Base-by-base conservation (phyloP, 2,329 filamentous ascomycete species). In the Blastomyces gilchristii region DNA sequence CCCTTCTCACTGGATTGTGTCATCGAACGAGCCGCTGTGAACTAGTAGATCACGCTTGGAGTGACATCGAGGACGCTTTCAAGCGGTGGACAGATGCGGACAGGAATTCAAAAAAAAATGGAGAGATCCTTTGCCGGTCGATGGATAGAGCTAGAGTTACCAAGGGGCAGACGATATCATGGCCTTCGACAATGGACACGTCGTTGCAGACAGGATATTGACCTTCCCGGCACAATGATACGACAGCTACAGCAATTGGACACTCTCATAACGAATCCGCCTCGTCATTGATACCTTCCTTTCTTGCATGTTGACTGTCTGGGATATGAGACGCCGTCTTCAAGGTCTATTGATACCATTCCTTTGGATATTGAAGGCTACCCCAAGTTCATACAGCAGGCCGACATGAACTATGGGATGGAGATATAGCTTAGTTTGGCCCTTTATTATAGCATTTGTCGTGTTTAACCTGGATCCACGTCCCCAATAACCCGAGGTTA, bases 1-100 rank as follows among this genome's bases (percentile, higher is more conserved):
- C 68, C 47, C 60, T 68, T 28, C 63, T 69, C 14, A 63, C 28
- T 14, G 58, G 61, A 34, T 58, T 63, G 1, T 47, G 61, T 28
- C 28, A 56, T 34, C 62, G 58, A 53, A 22, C n/a, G 8, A 56
- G 58, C 37, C 14, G 16, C 7, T 11, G 37, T 39, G 62, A 39
- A n/a, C 31, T 43, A n/a, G 57, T 25, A 1, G 41, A 60, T 28
- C 16, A 37, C 9, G 60, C 60, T 43, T 53, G 45, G 47, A 53
- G 43, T 5, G 37, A 45, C 22, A 49, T 34, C 28, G 18, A 50
- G 31, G n/a, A 22, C n/a, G 31, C 60, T 14, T 52, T 61, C 37
- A 34, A 8, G 12, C 41, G 56, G 52, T 61, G 45, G 56, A 54
- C 41, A 34, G 62, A 61, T 43, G 31, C 28, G n/a, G 34, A 59